Evolutionary conservation across 2,329 filamentous ascomycete genomes (phyloP), one percentile per base, ranked within the genome.

Genomic region (Scolecobasidium constrictum): DNA sequence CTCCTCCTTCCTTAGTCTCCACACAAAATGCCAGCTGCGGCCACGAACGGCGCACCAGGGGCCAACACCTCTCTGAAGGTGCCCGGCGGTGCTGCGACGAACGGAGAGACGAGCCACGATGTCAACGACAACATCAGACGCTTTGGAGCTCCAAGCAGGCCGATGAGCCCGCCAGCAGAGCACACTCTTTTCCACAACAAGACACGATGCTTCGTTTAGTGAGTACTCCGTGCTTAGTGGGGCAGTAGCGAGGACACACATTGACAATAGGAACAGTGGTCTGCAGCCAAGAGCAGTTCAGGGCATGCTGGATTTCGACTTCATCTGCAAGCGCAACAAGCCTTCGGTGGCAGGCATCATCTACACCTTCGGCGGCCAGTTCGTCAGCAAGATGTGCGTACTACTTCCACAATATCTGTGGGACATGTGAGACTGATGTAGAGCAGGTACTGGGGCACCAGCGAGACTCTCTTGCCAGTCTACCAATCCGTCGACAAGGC

Each of bases 191-290:
- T 96, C 81, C 92, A 92, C 77, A 81, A 88, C 71, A 98, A 96
- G 85, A 96, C 92, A 64, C 78, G 92, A 90, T 96, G 92, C 76
- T 94, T 98, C 65, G 92, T 98, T 68, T 98, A 98, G 76, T 80
- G 68, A 71, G 76, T 67, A 17, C 35, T 36, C 20, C 17, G 42
- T n/a, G n/a, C n/a, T n/a, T n/a, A n/a, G n/a, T n/a, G n/a, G 35
- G 34, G 40, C 40, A 13, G 9, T 9, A 19, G 35, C 35, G 9
- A 17, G 9, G 35, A 37, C 7, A 36, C 7, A 16, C 12, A 39
- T 6, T 39, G 18, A 15, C 9, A 16, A 18, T 21, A 9, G 22
- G 6, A 34, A 33, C 56, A 80, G 76, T 72, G 92, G 92, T 67
- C 86, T 98, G 62, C 92, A 98, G 73, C 90, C 92, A 61, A 81